Evolutionary conservation across 2,329 filamentous ascomycete species (phyloP), one percentile per base, ranked within the genome.

Genomic region (Sporothrix protearum): DNA sequence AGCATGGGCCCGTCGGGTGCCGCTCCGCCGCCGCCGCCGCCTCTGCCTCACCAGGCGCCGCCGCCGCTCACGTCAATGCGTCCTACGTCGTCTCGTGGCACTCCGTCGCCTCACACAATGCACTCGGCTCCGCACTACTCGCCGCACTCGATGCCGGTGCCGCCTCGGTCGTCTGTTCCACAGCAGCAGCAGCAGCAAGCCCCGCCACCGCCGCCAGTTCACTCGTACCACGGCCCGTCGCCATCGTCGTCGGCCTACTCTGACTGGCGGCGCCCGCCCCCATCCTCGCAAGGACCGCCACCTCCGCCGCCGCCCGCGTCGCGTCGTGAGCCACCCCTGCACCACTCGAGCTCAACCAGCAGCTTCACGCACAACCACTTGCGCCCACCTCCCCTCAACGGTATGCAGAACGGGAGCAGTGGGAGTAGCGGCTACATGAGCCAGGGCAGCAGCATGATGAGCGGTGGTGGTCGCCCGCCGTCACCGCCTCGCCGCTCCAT

Each of bases 401-500:
- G 47, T 2, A n/a, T 69, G 45, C 51, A 80, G n/a, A 73, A 75
- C 0, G 59, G 71, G 2, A 33, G 47, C 5, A 68, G 69, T 47
- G 42, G 14, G 4, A 19, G 42, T 49, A 10, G 69, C 6, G 70
- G 70, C 16, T 72, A 73, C 61, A 42, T 72, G 70, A 36, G 68
- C 28, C 74, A 70, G 14, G 10, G 64, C 57, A 61, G 57, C 25
- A 25, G 55, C 71, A 30, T 72, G 22, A 78, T 78, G 74, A 87
- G 83, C 69, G 83, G 42, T 49, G 14, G 69, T 9, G 70, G 83
- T 28, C 76, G 85, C 69, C 83, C 85, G 2, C 82, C 80, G 0
- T 87, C 86, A 3, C 84, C 86, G 25, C 83, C 84, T 45, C 81
- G 83, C 5, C 64, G 68, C 45, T 73, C 59, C 49, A 73, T 81